Conservation (phyloP, 345 rosid genomes). For the Melaleuca quinquenervia region DNA sequence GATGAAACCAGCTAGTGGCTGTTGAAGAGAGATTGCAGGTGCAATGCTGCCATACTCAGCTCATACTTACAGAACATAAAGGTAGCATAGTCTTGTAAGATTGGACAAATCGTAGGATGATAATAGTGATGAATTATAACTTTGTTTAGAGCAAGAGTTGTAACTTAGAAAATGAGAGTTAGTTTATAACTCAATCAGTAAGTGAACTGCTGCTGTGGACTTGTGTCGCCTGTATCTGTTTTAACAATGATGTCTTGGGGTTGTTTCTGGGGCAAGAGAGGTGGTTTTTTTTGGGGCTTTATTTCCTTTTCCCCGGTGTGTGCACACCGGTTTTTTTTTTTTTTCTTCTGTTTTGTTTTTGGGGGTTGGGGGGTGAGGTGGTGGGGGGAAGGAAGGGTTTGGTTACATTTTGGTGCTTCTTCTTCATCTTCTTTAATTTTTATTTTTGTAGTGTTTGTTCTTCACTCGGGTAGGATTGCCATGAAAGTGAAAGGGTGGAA, state of each 20-base stretch:
- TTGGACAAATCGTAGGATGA: not conserved
- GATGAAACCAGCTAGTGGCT: not conserved
- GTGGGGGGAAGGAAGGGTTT: rapidly evolving
- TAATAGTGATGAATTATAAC: not conserved
- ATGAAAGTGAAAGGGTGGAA: not conserved
- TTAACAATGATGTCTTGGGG: not conserved
- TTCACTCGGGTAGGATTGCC: not conserved
- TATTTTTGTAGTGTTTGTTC: not conserved
- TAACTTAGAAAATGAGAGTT: not conserved
- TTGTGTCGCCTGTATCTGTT: not conserved
- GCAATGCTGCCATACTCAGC: not conserved
- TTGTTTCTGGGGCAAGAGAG: not conserved
- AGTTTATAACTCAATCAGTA: not conserved
- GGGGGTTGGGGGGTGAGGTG: not conserved
- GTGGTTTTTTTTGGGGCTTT: too few relatives aligned
- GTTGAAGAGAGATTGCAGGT: not conserved
- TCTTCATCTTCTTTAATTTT: not conserved
- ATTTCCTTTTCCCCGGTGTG: too few relatives aligned
- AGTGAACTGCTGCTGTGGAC: not conserved
- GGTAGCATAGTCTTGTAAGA: not conserved
- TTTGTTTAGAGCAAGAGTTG: not conserved
- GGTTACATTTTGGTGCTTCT: not conserved
- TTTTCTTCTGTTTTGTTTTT: not conserved
- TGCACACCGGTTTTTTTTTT: not conserved
- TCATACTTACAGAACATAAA: not conserved